Base-by-base conservation (phyloP, 176 grass and related monocot genomes). In the Secale cereale region DNA sequence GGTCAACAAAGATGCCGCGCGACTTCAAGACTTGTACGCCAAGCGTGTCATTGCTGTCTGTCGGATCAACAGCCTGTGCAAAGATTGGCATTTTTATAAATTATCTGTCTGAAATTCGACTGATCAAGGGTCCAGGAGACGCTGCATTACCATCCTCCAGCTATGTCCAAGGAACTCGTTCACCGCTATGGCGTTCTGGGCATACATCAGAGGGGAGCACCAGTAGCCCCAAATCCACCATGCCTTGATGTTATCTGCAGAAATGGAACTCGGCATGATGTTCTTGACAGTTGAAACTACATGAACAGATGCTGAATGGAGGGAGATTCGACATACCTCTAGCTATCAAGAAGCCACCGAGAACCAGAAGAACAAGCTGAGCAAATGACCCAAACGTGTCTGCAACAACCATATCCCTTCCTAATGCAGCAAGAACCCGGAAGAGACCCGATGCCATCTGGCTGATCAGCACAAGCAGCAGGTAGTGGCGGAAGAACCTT, bases 211-310 rank as follows among this genome's bases (percentile, higher is more conserved):
- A 77, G 95, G 95, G 74, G 95, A 98, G 31, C 33, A 81, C 95
- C 95, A 98, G 85, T 98, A 98, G 22, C 95, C 95, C 95, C 95
- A 98, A 69, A 93, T 93, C 95, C 95, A 98, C 83, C 85, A 95
- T 93, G 95, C 91, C 72, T 92, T 98, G 26, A 98, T 94, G 41
- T 94, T 50, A n/a, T 90, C 96, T 98, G 93, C 46, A 89, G 63
- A 78, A 46, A 84, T 6, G 74, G 8, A 60, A 82, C 14, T 88
- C 25, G 82, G 65, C 46, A 60, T 23, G 40, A 77, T 83, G 57
- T 10, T 81, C 52, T 81, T 78, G 12, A 62, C 45, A 59, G n/a
- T 31, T 74, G 16, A 56, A 48, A 48, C 35, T 57, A 15, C 43
- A 4, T 30, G 32, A 74, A 60, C 15, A 41, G 30, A 76, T 15